Percentiles rank a stretch among this genome's conserved stretches.
phyloP scores from a whole-genome alignment of 2,329 filamentous ascomycete genomes.

The Achaetomium macrosporum region DNA sequence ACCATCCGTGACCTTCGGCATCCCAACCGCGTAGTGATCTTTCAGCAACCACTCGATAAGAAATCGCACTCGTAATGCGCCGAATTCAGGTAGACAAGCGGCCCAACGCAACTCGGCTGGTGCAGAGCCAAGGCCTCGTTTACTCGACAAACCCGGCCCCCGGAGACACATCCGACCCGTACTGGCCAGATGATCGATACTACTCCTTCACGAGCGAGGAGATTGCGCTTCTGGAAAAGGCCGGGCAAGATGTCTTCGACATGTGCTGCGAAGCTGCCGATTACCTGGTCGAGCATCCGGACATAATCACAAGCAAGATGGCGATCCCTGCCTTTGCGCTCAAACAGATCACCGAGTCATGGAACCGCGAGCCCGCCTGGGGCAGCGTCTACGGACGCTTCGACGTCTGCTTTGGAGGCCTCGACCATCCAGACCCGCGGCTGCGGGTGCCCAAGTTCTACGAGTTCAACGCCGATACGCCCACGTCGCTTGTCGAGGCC shows the following conservation, averaged over 20 bases:
- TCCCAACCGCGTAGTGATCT: no score
- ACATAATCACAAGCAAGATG: not conserved
- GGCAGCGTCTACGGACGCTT: not conserved
- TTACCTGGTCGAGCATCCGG: not conserved
- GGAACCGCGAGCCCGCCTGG: conserved; percentile 3
- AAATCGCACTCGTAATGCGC: not conserved
- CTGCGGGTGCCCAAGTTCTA: not conserved
- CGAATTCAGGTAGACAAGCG: not conserved
- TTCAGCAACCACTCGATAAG: not conserved
- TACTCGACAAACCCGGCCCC: not conserved
- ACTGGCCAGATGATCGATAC: conserved; percentile 1
- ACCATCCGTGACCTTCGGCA: not conserved
- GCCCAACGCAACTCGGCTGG: not conserved
- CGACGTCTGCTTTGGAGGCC: not conserved
- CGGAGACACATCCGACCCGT: not conserved
- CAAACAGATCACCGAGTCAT: not conserved
- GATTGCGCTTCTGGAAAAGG: not conserved
- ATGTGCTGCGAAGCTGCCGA: conserved; percentile 4
- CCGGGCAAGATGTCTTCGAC: not conserved
- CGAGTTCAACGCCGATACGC: conserved; percentile 2
- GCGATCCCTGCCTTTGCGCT: not conserved
- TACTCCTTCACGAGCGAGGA: not conserved
- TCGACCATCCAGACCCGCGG: not conserved
- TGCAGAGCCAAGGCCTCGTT: conserved; percentile 1
- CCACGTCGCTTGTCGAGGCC: not conserved